Base-by-base conservation (phyloP, 164 flowering plant genomes). In the Taxillus chinensis region DNA sequence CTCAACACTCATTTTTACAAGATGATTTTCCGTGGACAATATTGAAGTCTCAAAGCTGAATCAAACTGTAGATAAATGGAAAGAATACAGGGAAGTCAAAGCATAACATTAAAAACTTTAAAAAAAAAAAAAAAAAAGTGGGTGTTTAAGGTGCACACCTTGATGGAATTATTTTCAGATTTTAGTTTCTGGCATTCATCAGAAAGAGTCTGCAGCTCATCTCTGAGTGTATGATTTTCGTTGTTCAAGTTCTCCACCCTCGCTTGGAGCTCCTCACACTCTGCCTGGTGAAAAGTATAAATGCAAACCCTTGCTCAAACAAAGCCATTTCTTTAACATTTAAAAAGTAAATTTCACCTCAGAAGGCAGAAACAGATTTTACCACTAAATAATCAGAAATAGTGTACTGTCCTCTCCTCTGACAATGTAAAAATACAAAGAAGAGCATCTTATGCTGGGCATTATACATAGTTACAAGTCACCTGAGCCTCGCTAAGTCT, bases 181-280 rank as follows among this genome's bases (percentile, higher is more conserved):
- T 81, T 68, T 12, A 92, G 83, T 73, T 80, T 85, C 71, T 74
- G 71, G 62, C 98, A 88, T 66, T 86, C 93, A 65, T 83, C 87
- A 5, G 93, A 79, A 64, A 90, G 82, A 70, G 77, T 81, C 62
- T 75, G 80, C 57, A 92, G 63, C 72, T 90, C 96, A 7, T 75
- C 78, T 69, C 77, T 74, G 51, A 90, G 83, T 2, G 64, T 59
- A 13, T 57, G 79, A 60, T 87, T 88, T 57, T 90, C 96, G 64
- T 51, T 78, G 67, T 39, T 80, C 78, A 90, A 67, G 12, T 64
- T 56, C 67, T 87, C 90, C 50, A 88, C 96, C 70, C 80, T 78
- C 12, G 67, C 68, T 66, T 87, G 93, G 62, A 92, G 79, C 67
- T 92, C 93, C 72, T 92, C 96, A 75, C 96, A 90, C 76, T 90